A percentile compares a stretch with the other conserved stretches of the same genome.
Conservation (phyloP, 495 filamentous ascomycete genomes). For the Aspergillus diversus region DNA sequence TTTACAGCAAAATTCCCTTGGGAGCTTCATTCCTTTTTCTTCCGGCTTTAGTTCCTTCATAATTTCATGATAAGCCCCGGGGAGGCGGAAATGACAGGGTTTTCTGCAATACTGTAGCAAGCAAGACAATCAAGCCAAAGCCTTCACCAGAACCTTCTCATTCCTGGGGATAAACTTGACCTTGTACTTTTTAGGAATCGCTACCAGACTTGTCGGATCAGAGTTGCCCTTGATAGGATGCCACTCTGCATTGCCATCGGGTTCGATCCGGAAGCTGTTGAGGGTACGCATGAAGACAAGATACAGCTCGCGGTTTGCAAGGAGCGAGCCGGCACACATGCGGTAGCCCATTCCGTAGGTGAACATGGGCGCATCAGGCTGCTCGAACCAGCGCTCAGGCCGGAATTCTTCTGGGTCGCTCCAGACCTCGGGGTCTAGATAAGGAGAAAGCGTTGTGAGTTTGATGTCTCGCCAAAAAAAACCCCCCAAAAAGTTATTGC, state of each 20-base stretch:
- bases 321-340: conserved; percentile 66
- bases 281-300: conserved; percentile 65
- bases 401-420: conserved; percentile 59
- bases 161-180: conserved; percentile 59
- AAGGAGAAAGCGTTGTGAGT: not conserved
- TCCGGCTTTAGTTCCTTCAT: no score
- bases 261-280: conserved; percentile 59
- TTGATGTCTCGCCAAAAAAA: no score
- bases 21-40: no score
- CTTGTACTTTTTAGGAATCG: conserved; percentile 58
- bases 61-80: no score
- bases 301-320: conserved; percentile 69
- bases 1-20: no score
- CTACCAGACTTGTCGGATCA: conserved; percentile 61
- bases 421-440: conserved; percentile 59
- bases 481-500: no score
- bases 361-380: conserved; percentile 63
- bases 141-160: conserved; percentile 39
- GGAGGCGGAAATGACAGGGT: no score
- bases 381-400: conserved; percentile 65
- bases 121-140: conserved; percentile 27
- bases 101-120: no score
- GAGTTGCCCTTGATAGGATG: conserved; percentile 59
- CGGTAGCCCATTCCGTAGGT: conserved; percentile 66
- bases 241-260: conserved; percentile 51